phyloP scores from a whole-genome alignment of 192 early-diverging fungal species.

The Pilaira anomala region DNA sequence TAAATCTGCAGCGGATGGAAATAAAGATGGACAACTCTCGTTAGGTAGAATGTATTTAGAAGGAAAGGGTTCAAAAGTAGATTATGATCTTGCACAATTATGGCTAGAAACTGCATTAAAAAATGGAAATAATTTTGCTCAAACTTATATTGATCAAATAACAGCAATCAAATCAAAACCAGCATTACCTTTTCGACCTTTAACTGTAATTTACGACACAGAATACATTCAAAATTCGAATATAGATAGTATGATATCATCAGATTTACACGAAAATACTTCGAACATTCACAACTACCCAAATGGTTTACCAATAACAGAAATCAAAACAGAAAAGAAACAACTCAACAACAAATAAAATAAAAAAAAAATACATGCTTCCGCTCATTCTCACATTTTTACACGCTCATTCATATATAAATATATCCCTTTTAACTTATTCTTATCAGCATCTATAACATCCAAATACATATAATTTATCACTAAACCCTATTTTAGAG shows the following conservation, averaged over 20 bases:
- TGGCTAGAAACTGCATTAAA: constrained; percentile 64
- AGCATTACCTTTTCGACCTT: too few relatives aligned
- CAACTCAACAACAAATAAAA: neutral
- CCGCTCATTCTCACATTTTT: too few relatives aligned
- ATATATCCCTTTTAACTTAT: neutral
- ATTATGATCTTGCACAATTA: constrained; percentile 61
- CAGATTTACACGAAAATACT: too few relatives aligned
- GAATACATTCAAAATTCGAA: too few relatives aligned
- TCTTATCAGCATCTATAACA: neutral
- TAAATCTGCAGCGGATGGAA: constrained; percentile 56
- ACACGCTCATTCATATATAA: too few relatives aligned
- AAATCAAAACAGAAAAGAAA: neutral
- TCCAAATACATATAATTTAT: neutral
- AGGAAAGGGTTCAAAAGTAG: constrained; percentile 57
- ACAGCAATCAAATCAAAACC: too few relatives aligned
- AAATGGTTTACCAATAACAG: neutral
- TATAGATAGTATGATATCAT: neutral
- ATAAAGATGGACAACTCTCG: constrained; percentile 64
- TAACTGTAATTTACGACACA: too few relatives aligned
- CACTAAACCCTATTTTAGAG: neutral
- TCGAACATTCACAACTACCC: too few relatives aligned
- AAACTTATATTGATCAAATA: constrained; percentile 17
- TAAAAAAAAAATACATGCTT: neutral
- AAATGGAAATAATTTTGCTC: constrained; percentile 63
- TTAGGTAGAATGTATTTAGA: constrained; percentile 78